Conservation (phyloP, 169 alveolate species). For the Plasmodium inui region DNA sequence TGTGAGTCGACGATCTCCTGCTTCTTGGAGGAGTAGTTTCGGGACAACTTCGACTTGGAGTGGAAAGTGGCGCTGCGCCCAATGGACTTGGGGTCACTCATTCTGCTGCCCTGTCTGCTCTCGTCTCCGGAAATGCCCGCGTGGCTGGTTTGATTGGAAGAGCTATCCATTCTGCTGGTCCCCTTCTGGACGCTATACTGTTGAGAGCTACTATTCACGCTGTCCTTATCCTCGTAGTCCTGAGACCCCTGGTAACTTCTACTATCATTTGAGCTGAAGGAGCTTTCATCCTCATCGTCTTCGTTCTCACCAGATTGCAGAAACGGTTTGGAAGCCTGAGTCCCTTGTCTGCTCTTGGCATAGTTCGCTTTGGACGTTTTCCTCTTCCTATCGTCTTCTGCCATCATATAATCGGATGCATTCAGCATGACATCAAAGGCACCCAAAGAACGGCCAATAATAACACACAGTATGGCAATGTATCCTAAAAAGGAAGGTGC, state of each 20-base stretch:
- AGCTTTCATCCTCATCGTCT: conserved; percentile 77
- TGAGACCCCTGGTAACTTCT: conserved; percentile 74
- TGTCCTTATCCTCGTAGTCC: conserved; percentile 71
- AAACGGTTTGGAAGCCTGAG: conserved; percentile 73
- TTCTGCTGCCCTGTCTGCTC: conserved; percentile 31
- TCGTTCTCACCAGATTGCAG: conserved; percentile 57
- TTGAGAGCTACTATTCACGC: conserved; percentile 54
- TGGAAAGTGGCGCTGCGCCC: conserved; percentile 19
- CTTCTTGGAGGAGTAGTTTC: conserved; percentile 51
- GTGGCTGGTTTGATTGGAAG: conserved; percentile 58
- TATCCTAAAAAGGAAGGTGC: conserved; percentile 84
- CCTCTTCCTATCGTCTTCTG: conserved; percentile 66
- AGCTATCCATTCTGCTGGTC: conserved; percentile 59
- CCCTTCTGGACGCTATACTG: conserved; percentile 68
- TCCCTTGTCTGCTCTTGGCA: conserved; percentile 62
- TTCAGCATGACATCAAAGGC: conserved; percentile 86
- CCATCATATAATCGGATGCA: conserved; percentile 78
- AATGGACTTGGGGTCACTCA: conserved; percentile 8
- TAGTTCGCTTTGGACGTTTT: conserved; percentile 25
- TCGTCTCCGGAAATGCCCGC: conserved; percentile 51
- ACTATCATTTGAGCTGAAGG: conserved; percentile 67
- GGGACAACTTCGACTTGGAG: conserved; percentile 34
- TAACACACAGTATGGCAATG: conserved; percentile 81
- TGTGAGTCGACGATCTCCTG: conserved; percentile 54
- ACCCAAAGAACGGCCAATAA: conserved; percentile 87